phyloP scores from a whole-genome alignment of 164 flowering plant genomes.

The grape (Vitis vinifera) region DNA sequence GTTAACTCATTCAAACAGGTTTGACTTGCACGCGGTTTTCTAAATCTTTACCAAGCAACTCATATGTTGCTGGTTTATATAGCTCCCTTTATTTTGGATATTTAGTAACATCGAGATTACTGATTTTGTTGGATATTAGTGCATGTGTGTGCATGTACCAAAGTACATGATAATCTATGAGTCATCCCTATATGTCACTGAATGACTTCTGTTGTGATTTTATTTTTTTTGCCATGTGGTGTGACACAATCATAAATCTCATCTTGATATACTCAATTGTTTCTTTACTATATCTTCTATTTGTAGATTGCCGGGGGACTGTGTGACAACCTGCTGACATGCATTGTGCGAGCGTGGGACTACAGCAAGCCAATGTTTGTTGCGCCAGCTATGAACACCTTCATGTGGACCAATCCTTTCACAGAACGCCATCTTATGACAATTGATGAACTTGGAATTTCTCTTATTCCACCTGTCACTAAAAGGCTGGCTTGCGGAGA shows the following conservation, averaged over 20 bases:
- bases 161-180: too few species aligned
- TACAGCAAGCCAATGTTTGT: slow-evolving; percentile 76
- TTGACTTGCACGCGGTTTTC: too few species aligned
- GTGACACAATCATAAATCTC: background rate
- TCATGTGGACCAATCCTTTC: slow-evolving; percentile 93
- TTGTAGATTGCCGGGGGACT: slow-evolving; percentile 82
- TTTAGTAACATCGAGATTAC: too few species aligned
- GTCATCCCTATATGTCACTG: too few species aligned
- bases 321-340: slow-evolving; percentile 86
- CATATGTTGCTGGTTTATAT: too few species aligned
- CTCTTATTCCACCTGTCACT: slow-evolving; percentile 75
- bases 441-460: slow-evolving; percentile 69
- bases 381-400: slow-evolving; percentile 95
- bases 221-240: background rate
- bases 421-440: slow-evolving; percentile 70
- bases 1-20: too few species aligned
- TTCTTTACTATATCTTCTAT: background rate
- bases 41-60: too few species aligned
- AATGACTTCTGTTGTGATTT: too few species aligned
- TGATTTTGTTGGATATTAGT: too few species aligned
- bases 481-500: slow-evolving; percentile 89
- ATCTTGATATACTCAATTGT: background rate
- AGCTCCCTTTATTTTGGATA: too few species aligned
- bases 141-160: too few species aligned
- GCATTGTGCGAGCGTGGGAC: slow-evolving; percentile 95